phyloP scores from a whole-genome alignment of 1,284 basidiomycete species.

The Cutaneotrichosporon dermatis region DNA sequence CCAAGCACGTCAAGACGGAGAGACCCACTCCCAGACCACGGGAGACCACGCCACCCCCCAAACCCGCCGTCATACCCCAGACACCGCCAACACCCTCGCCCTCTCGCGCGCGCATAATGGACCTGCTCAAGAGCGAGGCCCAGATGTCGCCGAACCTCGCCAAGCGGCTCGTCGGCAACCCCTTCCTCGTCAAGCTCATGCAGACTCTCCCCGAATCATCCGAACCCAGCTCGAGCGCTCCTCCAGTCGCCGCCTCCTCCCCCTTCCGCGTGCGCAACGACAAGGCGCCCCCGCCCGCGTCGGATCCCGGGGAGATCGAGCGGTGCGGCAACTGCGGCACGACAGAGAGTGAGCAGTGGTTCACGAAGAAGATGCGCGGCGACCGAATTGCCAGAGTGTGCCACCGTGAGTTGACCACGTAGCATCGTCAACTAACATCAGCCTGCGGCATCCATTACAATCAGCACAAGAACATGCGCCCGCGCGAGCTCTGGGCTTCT shows the following conservation, averaged over 20 bases:
- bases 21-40: not conserved
- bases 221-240: not conserved
- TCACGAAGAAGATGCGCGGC: slow-evolving; percentile 29
- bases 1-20: not conserved
- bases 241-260: not conserved
- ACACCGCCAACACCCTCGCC: slow-evolving; percentile 44
- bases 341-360: slow-evolving; percentile 36
- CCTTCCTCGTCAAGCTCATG: slow-evolving; percentile 35
- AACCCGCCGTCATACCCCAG: slow-evolving; percentile 1
- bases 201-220: slow-evolving; percentile 30
- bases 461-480: slow-evolving; percentile 43
- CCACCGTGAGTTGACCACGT: slow-evolving; percentile 33
- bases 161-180: slow-evolving; percentile 35
- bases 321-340: slow-evolving; percentile 43
- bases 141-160: slow-evolving; percentile 42
- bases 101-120: slow-evolving; percentile 32
- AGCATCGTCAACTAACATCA: slow-evolving; percentile 10
- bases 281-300: not conserved
- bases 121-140: slow-evolving; percentile 36
- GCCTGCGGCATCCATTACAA: slow-evolving; percentile 47
- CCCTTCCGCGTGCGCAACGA: not conserved
- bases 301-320: not conserved
- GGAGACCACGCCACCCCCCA: slow-evolving; percentile 16
- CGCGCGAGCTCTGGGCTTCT: slow-evolving; percentile 35
- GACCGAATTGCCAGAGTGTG: slow-evolving; percentile 40